Percentiles rank a stretch among this genome's conserved stretches.
Evolutionary conservation across 2,329 filamentous ascomycete species (phyloP).

Genomic region (Colletotrichum costaricense): DNA sequence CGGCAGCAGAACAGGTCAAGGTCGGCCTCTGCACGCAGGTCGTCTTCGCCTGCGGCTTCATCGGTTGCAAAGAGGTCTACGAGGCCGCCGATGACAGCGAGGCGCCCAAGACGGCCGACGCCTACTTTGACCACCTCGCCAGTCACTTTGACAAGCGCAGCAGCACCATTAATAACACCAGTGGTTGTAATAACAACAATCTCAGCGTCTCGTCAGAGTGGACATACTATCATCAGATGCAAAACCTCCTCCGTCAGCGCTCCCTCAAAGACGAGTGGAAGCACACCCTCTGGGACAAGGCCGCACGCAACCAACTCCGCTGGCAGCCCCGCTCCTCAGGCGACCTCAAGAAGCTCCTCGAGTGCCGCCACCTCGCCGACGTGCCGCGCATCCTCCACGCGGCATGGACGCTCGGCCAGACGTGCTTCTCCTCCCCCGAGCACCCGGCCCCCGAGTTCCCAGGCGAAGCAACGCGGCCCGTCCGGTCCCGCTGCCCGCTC

Average conservation of each 20-base stretch:
- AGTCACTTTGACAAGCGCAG: conserved; percentile 53
- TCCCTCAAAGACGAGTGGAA: conserved; percentile 58
- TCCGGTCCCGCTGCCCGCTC: conserved; percentile 37
- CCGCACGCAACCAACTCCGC: conserved; percentile 51
- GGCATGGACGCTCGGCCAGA: conserved; percentile 56
- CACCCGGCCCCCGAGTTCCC: conserved; percentile 32
- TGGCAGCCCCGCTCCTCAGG: conserved; percentile 56
- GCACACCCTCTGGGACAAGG: conserved; percentile 58
- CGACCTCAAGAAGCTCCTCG: conserved; percentile 57
- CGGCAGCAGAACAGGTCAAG: conserved; percentile 47
- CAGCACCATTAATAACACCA: conserved; percentile 50
- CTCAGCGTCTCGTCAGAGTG: conserved; percentile 42
- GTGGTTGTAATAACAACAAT: conserved; percentile 54
- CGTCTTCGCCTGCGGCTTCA: conserved; percentile 57
- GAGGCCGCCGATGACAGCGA: conserved; percentile 52
- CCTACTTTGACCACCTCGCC: conserved; percentile 59
- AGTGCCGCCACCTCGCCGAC: conserved; percentile 54
- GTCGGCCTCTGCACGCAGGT: conserved; percentile 55
- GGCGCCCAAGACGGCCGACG: conserved; percentile 50
- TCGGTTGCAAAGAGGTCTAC: conserved; percentile 55
- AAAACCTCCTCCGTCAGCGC: conserved; percentile 56
- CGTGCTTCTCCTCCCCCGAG: conserved; percentile 48
- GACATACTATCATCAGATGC: conserved; percentile 56
- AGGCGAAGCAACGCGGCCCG: conserved; percentile 33
- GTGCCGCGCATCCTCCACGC: conserved; percentile 55